Evolutionary conservation across 441 rosid species (phyloP).

Genomic region (Mallotus repandus): DNA sequence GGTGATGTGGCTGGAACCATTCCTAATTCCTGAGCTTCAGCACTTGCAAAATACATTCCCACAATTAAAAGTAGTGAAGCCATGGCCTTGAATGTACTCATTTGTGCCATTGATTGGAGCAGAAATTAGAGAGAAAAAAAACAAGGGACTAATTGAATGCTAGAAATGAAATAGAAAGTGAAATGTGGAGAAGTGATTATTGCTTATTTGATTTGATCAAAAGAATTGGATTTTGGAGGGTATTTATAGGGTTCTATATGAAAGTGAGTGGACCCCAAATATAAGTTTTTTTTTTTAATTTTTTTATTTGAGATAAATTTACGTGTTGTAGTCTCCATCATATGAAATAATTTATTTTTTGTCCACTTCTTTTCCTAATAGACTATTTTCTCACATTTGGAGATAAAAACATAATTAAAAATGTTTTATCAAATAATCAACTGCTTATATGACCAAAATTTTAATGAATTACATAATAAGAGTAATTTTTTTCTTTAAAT

Average conservation of each 20-base stretch:
- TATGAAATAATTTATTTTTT: too few species aligned
- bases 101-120: neutral
- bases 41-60: slow-evolving; percentile 15
- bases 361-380: too few species aligned
- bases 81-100: slow-evolving; percentile 11
- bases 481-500: too few species aligned
- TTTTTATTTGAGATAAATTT: too few species aligned
- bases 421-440: too few species aligned
- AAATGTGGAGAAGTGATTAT: neutral
- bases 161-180: neutral
- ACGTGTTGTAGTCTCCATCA: too few species aligned
- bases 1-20: slow-evolving; percentile 26
- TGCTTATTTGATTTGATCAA: neutral
- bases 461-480: too few species aligned
- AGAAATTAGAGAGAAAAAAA: neutral
- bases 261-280: too few species aligned
- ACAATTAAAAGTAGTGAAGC: slow-evolving; percentile 5
- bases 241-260: slow-evolving; percentile 7
- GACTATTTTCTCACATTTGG: too few species aligned
- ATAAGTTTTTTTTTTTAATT: too few species aligned
- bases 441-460: too few species aligned
- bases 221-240: neutral
- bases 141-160: neutral
- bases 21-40: slow-evolving; percentile 19
- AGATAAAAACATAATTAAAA: too few species aligned